A percentile compares a stretch with the other conserved stretches of the same genome.
Evolutionary conservation across 805 yeast genomes (phyloP).

Genomic region (Ogataea henricii): DNA sequence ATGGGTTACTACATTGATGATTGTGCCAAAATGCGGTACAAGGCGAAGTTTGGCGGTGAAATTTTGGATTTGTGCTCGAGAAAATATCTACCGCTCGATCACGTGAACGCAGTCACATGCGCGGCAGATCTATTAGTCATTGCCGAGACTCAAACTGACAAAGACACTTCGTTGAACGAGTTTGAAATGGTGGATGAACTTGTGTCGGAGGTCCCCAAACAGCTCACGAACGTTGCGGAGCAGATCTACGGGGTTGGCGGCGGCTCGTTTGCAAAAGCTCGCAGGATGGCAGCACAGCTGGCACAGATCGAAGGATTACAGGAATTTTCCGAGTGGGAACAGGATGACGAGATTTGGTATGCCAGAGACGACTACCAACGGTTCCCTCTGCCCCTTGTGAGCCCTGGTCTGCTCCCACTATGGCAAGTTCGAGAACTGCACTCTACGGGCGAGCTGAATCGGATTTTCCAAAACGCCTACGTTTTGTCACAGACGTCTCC

Average conservation of each 20-base stretch:
- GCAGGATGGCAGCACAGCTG: conserved; percentile 7
- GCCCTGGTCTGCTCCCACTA: conserved; percentile 54
- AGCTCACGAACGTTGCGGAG: conserved; percentile 34
- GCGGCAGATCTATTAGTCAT: conserved; percentile 29
- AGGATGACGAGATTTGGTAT: conserved; percentile 19
- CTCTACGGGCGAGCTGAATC: conserved; percentile 28
- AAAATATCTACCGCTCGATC: conserved; percentile 42
- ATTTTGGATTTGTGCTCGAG: conserved; percentile 56
- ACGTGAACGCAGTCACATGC: conserved; percentile 29
- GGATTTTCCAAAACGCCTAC: conserved; percentile 9
- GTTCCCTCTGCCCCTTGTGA: conserved; percentile 41
- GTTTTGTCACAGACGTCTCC: conserved; percentile 4
- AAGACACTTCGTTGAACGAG: conserved; percentile 6
- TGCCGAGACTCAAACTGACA: conserved; percentile 1
- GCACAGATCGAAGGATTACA: conserved; percentile 12
- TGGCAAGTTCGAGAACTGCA: conserved; percentile 44
- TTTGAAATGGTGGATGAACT: conserved; percentile 9
- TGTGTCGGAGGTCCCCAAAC: background rate
- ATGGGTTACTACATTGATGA: conserved; percentile 81
- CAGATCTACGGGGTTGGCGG: conserved; percentile 41
- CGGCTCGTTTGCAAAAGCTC: conserved; percentile 25
- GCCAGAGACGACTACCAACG: conserved; percentile 5
- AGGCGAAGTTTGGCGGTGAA: conserved; percentile 77
- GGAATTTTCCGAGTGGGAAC: conserved; percentile 14
- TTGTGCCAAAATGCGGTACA: conserved; percentile 82